phyloP scores from a whole-genome alignment of 2,329 filamentous ascomycete species.

The Colletotrichum graminicola region DNA sequence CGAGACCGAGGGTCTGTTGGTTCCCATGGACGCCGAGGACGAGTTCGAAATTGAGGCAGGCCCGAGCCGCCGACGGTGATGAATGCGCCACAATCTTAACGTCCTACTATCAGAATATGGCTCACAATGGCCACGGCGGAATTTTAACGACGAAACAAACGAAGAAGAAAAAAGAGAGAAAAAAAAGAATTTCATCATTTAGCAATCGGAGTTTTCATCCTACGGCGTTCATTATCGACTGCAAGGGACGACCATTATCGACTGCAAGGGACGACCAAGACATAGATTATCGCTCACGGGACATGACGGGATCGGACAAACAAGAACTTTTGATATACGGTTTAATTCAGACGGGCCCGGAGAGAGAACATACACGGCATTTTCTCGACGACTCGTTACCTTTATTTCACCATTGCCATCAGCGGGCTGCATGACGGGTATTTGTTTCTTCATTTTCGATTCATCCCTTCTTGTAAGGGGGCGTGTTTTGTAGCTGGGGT shows the following conservation, averaged over 20 bases:
- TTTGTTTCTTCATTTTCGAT: slow-evolving; percentile 26
- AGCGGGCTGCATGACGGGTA: slow-evolving; percentile 38
- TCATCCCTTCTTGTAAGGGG: slow-evolving; percentile 19
- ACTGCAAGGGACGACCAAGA: slow-evolving; percentile 43
- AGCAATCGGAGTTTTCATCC: slow-evolving; percentile 35
- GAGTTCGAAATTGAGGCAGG: slow-evolving; percentile 25
- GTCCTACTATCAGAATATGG: slow-evolving; percentile 3
- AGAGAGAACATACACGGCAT: slow-evolving; percentile 23
- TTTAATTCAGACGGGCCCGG: slow-evolving; percentile 30
- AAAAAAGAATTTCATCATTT: slow-evolving; percentile 8
- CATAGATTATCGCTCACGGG: slow-evolving; percentile 41
- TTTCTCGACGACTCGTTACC: slow-evolving; percentile 37
- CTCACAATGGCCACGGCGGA: slow-evolving; percentile 3
- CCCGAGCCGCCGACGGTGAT: slow-evolving; percentile 32
- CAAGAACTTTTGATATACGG: slow-evolving; percentile 16
- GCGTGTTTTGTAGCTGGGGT: slow-evolving; percentile 23
- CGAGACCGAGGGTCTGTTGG: slow-evolving; percentile 35
- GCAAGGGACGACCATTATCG: slow-evolving; percentile 41
- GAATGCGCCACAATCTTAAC: not conserved
- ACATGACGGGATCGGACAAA: slow-evolving; percentile 31
- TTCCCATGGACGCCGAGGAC: slow-evolving; percentile 19
- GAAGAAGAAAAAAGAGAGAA: not conserved
- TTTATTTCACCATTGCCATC: slow-evolving; percentile 33
- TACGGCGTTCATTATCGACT: slow-evolving; percentile 39
- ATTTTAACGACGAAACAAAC: slow-evolving; percentile 12